Base-by-base conservation (phyloP, 2,329 filamentous ascomycete genomes). In the Aspergillus pseudoglaucus region DNA sequence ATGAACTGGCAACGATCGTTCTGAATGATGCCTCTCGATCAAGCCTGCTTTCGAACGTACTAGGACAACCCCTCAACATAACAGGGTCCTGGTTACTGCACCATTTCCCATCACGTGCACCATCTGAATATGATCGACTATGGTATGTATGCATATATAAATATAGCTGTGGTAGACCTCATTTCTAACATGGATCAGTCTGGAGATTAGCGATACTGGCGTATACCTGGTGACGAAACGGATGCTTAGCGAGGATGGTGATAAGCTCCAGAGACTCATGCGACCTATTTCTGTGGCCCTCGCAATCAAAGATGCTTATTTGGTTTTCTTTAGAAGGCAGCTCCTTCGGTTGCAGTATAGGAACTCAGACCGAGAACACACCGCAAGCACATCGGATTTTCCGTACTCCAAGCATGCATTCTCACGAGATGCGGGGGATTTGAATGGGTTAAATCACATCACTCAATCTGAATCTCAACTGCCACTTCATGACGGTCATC, bases 1-100 rank as follows among this genome's bases (percentile, higher is more conserved):
- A 63, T 41, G 67, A 75, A 43, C 68, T 81, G 44, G 72, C 70
- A 12, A 62, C 71, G 4, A 56, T 72, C n/a, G 72, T 75, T 7
- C 59, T 69, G 25, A 58, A 57, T 27, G 63, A 73, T 10, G 72
- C 78, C 1, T 67, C 71, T 23, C 67, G 59, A 12, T 72, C 75
- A 48, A 68, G 71, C 0, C 48, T 73, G 2, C 60, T 82, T n/a
- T 64, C 54, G 7, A 56, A 66, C 2, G 65, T 72, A 30, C 72
- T 72, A 27, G 81, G 80, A 8, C 69, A 70, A 22, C 65, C 73
- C 0, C 71, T 80, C 43, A 70, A 68, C 33, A 51, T 83, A 25
- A 71, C 70, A 30, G 75, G 75, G 47, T 72, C 69, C 44, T 85
- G 81, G 82, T 69, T 87, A 23, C 76, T 84, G 37, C 69, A 84